Percentiles rank a stretch among this genome's conserved stretches.
These are phyloP conservation scores for Candida anglica DNA, from an alignment of 805 yeast species.

Conservation along the genomic window DNA sequence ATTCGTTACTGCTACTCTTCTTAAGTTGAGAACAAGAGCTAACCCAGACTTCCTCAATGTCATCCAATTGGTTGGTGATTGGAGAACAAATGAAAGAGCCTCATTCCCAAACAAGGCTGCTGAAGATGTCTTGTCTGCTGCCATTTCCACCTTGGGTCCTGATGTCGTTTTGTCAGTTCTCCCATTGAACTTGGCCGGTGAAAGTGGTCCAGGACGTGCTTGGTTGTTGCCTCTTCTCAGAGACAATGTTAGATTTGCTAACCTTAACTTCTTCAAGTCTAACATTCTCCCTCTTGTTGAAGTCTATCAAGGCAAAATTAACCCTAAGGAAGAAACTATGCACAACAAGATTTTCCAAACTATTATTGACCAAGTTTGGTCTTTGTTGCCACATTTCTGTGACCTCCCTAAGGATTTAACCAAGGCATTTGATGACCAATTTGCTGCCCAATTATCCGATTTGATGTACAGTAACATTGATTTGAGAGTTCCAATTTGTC, in stretches of 20 bases:
- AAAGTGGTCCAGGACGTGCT: constrained; percentile 75
- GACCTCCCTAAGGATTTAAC: constrained; percentile 77
- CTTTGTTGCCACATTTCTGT: constrained; percentile 82
- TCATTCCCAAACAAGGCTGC: constrained; percentile 71
- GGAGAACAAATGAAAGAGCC: constrained; percentile 76
- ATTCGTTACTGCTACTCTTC: constrained; percentile 57
- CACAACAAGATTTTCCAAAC: constrained; percentile 79
- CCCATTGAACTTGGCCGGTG: constrained; percentile 73
- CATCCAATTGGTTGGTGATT: constrained; percentile 71
- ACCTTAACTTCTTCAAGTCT: constrained; percentile 56
- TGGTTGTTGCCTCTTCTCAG: constrained; percentile 91
- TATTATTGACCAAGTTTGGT: constrained; percentile 88
- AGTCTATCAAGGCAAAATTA: constrained; percentile 48
- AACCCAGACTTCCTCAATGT: constrained; percentile 69
- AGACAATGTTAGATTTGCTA: constrained; percentile 75
- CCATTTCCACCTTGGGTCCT: constrained; percentile 82
- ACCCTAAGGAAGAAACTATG: constrained; percentile 39
- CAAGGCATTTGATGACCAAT: constrained; percentile 62
- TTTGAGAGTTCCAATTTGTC: constrained; percentile 78
- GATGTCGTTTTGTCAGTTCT: constrained; percentile 68
- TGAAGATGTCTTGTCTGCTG: constrained; percentile 76
- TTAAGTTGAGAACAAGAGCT: constrained; percentile 58
- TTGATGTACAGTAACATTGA: constrained; percentile 70
- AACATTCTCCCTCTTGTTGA: constrained; percentile 65
- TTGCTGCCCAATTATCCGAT: constrained; percentile 75